These are phyloP conservation scores for Podaxis pistillaris DNA, from an alignment of 768 basidiomycete species.

Conservation along the genomic window DNA sequence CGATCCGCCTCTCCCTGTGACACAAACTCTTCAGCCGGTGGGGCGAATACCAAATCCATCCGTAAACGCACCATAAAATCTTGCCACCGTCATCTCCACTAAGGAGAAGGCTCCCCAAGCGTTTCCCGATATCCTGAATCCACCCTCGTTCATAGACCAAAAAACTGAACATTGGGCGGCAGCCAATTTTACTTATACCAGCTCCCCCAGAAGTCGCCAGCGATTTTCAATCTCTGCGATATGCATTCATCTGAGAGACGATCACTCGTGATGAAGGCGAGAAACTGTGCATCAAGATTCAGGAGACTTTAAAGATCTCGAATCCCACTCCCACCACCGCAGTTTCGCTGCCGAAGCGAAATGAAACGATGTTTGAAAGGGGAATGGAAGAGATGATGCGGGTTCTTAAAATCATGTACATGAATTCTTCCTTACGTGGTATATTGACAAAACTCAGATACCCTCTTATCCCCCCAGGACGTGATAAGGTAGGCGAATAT, in stretches of 20 bases:
- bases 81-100: slow-evolving; percentile 6
- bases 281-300: neutral
- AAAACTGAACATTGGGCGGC: neutral
- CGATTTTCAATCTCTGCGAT: neutral
- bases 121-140: slow-evolving; percentile 3
- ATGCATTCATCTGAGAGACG: neutral
- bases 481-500: neutral
- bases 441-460: slow-evolving; percentile 11
- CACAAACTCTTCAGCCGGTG: neutral
- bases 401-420: neutral
- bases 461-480: neutral
- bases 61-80: neutral
- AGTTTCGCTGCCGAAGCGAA: neutral
- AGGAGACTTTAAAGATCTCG: slow-evolving; percentile 6
- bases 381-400: neutral
- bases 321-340: slow-evolving; percentile 2
- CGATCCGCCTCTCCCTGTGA: neutral
- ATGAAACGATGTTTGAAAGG: neutral
- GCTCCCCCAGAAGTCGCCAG: neutral
- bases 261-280: neutral
- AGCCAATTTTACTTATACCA: neutral
- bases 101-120: slow-evolving; percentile 3
- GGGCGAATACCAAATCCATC: neutral
- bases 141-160: neutral
- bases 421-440: neutral